Evolutionary conservation across 83 land plant species (phyloP), one percentile per base, ranked within the genome.

Genomic region (Picea mariana): DNA sequence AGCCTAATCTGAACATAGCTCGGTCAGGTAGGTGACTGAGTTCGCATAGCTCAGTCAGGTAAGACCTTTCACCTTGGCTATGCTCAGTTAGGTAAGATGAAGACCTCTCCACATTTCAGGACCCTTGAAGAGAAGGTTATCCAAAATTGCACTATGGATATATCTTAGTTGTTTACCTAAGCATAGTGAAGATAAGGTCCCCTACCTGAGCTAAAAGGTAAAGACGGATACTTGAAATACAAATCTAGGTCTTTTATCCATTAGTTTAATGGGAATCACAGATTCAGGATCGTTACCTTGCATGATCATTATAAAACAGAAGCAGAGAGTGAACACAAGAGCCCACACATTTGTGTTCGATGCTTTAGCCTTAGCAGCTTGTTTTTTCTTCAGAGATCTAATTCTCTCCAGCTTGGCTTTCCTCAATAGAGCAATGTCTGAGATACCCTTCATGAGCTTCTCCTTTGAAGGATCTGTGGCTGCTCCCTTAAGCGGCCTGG

Each of bases 381-480:
- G 86, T 81, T 79, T 82, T 81, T 88, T 86, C 78, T 79, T 88
- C 84, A 85, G 77, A 18, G 83, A 81, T 62, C 82, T 84, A 83
- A 82, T 81, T 67, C 86, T 69, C 81, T 86, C 90, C 17, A 86
- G 71, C 62, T 84, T 86, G 9, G 90, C 88, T 11, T 82, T 81
- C 72, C 86, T 88, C 81, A 86, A 61, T 79, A 79, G 75, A 47
- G 89, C 86, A 72, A 87, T 62, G 49, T 84, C 89, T 31, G 86
- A 17, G 26, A 87, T 79, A 77, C 77, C 88, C 78, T 63, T 83
- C 55, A 88, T 77, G 1, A 88, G 63, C 79, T 82, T 86, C 82
- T 42, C 44, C 59, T 86, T 86, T 26, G 90, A 84, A 27, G 90
- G 80, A 84, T 88, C 88, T 73, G 78, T 59, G 40, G 84, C 78